Percentiles rank a stretch among this genome's conserved stretches.
Evolutionary conservation across 176 grass and related monocot genomes (phyloP).

Genomic region (Rhynchospora tenuis): DNA sequence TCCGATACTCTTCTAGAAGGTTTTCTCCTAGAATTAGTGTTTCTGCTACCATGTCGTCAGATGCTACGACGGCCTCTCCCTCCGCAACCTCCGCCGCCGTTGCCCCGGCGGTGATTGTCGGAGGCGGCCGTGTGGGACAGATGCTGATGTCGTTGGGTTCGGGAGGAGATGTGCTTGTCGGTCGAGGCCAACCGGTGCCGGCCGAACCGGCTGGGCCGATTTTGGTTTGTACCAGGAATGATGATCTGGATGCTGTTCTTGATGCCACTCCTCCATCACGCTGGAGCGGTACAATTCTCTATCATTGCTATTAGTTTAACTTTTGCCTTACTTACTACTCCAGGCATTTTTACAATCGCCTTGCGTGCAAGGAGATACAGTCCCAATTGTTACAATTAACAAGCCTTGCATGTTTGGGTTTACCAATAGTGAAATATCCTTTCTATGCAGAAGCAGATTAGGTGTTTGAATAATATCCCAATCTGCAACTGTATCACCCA

Average conservation of each 20-base stretch:
- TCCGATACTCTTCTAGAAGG: constrained; percentile 18
- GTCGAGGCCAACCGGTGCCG: constrained; percentile 60
- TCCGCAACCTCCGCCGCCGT: constrained; percentile 24
- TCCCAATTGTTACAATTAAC: not conserved
- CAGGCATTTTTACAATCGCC: not conserved
- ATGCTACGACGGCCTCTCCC: constrained; percentile 25
- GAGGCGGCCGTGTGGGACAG: constrained; percentile 60
- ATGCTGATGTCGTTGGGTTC: constrained; percentile 58
- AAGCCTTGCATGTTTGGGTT: not conserved
- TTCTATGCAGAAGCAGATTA: not conserved
- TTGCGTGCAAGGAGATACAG: not conserved
- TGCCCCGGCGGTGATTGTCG: constrained; percentile 69
- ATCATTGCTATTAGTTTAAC: not conserved
- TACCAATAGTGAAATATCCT: not conserved
- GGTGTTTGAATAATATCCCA: not conserved
- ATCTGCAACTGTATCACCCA: not conserved
- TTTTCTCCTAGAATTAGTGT: constrained; percentile 3
- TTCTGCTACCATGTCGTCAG: constrained; percentile 20
- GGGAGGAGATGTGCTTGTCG: constrained; percentile 49
- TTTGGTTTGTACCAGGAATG: constrained; percentile 88
- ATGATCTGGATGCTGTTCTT: constrained; percentile 87
- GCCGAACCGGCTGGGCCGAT: constrained; percentile 46
- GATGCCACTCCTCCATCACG: constrained; percentile 65
- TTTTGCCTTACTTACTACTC: not conserved
- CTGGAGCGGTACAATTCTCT: constrained; percentile 53